phyloP scores from a whole-genome alignment of 192 early-diverging fungal genomes.

The Coemansia sp. region DNA sequence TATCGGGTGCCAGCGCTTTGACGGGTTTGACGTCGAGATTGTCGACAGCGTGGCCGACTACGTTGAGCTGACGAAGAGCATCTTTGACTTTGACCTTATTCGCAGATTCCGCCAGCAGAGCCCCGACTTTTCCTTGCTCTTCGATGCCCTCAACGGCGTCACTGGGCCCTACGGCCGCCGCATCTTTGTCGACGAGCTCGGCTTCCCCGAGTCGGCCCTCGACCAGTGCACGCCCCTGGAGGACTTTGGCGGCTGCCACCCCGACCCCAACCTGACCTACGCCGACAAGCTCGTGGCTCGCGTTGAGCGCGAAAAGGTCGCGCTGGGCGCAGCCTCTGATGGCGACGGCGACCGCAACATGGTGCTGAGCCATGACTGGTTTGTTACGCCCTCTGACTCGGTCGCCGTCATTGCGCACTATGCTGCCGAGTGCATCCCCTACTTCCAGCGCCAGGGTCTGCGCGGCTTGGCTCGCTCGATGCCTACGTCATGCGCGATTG shows the following conservation, averaged over 20 bases:
- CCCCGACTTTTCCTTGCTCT: slow-evolving; percentile 79
- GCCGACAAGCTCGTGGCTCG: slow-evolving; percentile 90
- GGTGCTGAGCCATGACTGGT: slow-evolving; percentile 93
- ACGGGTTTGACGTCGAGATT: slow-evolving; percentile 74
- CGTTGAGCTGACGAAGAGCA: slow-evolving; percentile 75
- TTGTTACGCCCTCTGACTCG: slow-evolving; percentile 96
- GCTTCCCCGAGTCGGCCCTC: slow-evolving; percentile 71
- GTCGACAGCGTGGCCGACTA: slow-evolving; percentile 90
- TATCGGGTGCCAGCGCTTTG: slow-evolving; percentile 59
- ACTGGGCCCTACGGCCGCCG: slow-evolving; percentile 90
- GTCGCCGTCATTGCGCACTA: slow-evolving; percentile 95
- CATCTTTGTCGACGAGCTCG: slow-evolving; percentile 88
- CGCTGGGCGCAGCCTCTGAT: slow-evolving; percentile 94
- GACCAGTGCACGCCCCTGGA: slow-evolving; percentile 78
- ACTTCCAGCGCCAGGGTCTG: slow-evolving; percentile 81
- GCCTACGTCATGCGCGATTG: slow-evolving; percentile 93
- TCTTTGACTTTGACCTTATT: slow-evolving; percentile 92
- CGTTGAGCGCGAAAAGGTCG: slow-evolving; percentile 73
- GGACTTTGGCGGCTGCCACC: slow-evolving; percentile 95
- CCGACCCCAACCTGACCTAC: slow-evolving; percentile 98
- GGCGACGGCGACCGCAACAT: slow-evolving; percentile 99
- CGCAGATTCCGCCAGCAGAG: slow-evolving; percentile 68
- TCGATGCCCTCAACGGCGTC: slow-evolving; percentile 96
- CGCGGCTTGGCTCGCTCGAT: slow-evolving; percentile 89
- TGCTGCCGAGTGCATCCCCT: slow-evolving; percentile 82